Base-by-base conservation (phyloP, 208 protist species). In the Leishmania aethiopica region DNA sequence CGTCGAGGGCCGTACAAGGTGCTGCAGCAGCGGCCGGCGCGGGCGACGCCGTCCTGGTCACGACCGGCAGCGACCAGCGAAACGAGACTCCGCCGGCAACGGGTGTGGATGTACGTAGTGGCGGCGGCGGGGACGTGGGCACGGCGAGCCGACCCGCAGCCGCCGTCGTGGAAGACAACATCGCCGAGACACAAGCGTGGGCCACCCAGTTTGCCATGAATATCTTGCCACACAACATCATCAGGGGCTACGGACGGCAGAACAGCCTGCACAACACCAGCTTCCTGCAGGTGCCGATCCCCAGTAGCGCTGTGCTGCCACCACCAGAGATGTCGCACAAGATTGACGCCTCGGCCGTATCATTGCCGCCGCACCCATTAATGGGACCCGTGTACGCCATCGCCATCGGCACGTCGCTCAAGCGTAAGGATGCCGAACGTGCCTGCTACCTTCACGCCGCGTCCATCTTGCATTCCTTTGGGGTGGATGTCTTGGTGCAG, bases 371-470 rank as follows among this genome's bases (percentile, higher is more conserved):
- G 64, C 35, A 53, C 25, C 19, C 77, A 22, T 28, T 57, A 40
- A 19, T 32, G 13, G 59, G 53, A 22, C 69, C 78, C 22, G 55
- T 67, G 25, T 84, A 90, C 67, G 71, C 83, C 15, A 67, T 96
- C 8, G 94, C 92, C 19, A 62, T 95, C 35, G 94, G 94, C 42
- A 81, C 95, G 10, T 89, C 91, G 15, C 86, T 97, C 32, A 95
- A 96, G 79, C 93, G 94, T 79, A 92, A 92, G 74, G 94, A 97
- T 79, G 94, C 94, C 3, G 90, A 94, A 72, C 84, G 94, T 15
- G 84, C 87, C 62, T 97, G 94, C 81, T 96, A 88, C 81, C 8
- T 97, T 10, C 94, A 97, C 84, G 94, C 94, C 55, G 93, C 90
- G 4, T 82, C 88, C 45, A 60, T 97, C 40, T 84, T 97, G 17